Evolutionary conservation across 805 yeast species (phyloP).

Genomic region (Starmerella bombicola): DNA sequence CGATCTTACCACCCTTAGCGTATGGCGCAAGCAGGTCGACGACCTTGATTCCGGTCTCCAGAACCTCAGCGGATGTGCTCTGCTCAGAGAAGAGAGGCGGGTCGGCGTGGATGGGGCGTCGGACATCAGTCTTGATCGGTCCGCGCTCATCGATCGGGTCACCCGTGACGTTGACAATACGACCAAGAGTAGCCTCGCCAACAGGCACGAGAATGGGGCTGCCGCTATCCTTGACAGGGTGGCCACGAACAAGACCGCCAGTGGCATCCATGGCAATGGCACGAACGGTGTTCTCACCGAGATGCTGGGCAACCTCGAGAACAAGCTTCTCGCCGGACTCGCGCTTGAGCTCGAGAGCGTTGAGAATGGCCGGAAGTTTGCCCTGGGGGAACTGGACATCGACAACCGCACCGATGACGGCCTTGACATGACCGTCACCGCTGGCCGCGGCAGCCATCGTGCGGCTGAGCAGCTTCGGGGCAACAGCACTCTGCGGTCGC

Average conservation of each 20-base stretch:
- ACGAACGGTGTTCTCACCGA: conserved; percentile 99
- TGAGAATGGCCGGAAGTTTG: conserved; percentile 91
- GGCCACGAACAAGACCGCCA: conserved; percentile 99
- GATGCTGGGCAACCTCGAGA: conserved; percentile 97
- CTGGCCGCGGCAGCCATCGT: conserved; percentile 21
- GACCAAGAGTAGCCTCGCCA: conserved; percentile 97
- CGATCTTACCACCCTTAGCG: conserved; percentile 99
- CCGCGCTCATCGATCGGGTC: conserved; percentile 99
- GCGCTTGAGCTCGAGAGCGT: conserved; percentile 83
- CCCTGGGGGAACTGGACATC: conserved; percentile 97
- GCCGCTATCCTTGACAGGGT: conserved; percentile 84
- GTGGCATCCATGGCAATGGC: conserved; percentile 99
- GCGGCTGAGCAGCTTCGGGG: conserved; percentile 20
- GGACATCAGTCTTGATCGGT: conserved; percentile 83
- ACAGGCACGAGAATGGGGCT: conserved; percentile 98
- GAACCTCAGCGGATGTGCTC: conserved; percentile 94
- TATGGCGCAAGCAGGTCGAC: conserved; percentile 98
- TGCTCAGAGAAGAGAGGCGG: conserved; percentile 95
- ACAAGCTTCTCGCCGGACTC: conserved; percentile 60
- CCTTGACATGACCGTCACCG: conserved; percentile 21
- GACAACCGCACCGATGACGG: conserved; percentile 27
- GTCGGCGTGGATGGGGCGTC: conserved; percentile 97
- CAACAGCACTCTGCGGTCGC: conserved; percentile 19
- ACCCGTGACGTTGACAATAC: conserved; percentile 95
- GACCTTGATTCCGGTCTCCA: conserved; percentile 99